These are phyloP conservation scores for Chenopodium quinoa DNA, from an alignment of 148 eudicot genomes.

Conservation along the genomic window DNA sequence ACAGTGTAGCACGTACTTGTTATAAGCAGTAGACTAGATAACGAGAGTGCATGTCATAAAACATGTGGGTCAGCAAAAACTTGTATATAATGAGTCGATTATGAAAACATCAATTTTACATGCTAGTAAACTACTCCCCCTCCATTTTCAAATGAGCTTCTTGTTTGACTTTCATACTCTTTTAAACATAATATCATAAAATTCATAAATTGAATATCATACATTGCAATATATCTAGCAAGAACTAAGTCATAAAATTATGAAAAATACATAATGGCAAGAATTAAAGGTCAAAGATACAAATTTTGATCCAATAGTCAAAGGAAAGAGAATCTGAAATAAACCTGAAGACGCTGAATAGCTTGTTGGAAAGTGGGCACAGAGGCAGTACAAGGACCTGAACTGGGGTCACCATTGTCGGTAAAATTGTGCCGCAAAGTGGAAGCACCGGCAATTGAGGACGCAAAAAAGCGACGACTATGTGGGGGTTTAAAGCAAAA, in stretches of 20 bases:
- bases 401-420: slow-evolving; percentile 25
- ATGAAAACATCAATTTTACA: too few species aligned
- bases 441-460: slow-evolving; percentile 29
- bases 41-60: neutral
- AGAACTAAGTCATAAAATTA: too few species aligned
- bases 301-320: too few species aligned
- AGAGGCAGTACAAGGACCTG: slow-evolving; percentile 28
- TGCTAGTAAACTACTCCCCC: too few species aligned
- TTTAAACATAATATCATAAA: neutral
- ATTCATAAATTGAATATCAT: neutral
- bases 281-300: too few species aligned
- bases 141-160: neutral
- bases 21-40: neutral
- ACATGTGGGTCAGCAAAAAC: neutral
- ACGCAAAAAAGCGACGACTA: slow-evolving; percentile 35
- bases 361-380: slow-evolving; percentile 93
- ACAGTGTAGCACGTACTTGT: neutral
- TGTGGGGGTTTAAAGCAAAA: slow-evolving; percentile 17
- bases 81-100: too few species aligned
- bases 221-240: neutral
- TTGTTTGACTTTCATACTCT: neutral
- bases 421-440: slow-evolving; percentile 21
- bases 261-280: too few species aligned
- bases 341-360: slow-evolving; percentile 93
- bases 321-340: neutral